A percentile compares a stretch with the other conserved stretches of the same genome.
Conservation (phyloP, 228 moss, liverwort and hornwort genomes). For the Sphagnum fallax region DNA sequence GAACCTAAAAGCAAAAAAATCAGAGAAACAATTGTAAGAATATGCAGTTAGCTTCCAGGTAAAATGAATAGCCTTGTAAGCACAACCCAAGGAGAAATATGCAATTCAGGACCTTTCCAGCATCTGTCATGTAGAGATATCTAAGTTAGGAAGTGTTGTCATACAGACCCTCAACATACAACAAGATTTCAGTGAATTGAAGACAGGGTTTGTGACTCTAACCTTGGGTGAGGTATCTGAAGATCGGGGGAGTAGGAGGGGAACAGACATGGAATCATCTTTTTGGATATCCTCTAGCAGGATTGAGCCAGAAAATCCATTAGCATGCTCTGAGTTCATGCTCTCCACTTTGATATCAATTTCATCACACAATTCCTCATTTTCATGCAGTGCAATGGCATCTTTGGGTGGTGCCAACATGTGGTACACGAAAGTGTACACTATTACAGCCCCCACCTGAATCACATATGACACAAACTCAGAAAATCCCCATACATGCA, state of each 20-base stretch:
- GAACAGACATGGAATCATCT: not conserved
- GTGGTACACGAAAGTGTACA: constrained; percentile 43
- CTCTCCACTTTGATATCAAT: not conserved
- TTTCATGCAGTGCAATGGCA: not conserved
- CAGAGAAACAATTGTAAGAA: no score
- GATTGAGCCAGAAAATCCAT: not conserved
- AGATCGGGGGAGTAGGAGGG: not conserved
- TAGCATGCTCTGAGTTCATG: not conserved
- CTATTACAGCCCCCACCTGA: constrained; percentile 49
- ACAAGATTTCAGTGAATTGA: not conserved
- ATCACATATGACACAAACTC: not conserved
- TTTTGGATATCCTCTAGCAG: not conserved
- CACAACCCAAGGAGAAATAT: not conserved
- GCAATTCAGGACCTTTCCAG: not conserved
- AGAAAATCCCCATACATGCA: no score
- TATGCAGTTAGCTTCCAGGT: no score
- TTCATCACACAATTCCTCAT: not conserved
- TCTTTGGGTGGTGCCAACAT: constrained; percentile 36
- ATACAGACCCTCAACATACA: not conserved
- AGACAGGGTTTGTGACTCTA: not conserved
- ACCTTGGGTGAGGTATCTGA: not conserved
- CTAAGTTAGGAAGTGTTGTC: not conserved
- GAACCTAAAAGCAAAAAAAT: constrained; percentile 8
- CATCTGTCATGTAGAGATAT: not conserved
- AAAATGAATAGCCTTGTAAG: not conserved